Base-by-base conservation (phyloP, 2,329 filamentous ascomycete species). In the Colletotrichum lindemuthianum region DNA sequence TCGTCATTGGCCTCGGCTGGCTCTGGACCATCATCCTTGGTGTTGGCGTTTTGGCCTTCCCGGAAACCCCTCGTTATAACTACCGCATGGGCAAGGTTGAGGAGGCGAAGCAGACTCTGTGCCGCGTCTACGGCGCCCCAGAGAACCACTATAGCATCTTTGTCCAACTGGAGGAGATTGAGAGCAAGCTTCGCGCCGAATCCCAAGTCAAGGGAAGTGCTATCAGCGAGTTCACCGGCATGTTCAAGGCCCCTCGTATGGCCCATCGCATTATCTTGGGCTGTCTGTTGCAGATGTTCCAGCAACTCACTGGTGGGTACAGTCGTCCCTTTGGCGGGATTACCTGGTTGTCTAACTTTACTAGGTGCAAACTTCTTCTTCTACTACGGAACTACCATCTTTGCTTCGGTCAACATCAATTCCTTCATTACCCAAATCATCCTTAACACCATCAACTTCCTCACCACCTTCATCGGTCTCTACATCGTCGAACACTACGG, bases 401-500 rank as follows among this genome's bases (percentile, higher is more conserved):
- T 83, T 65, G 67, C 55, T 6, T 81, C 80, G 0, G 81, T 83
- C 8, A 72, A 74, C 3, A 82, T 83, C 64, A 84, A 89, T 76
- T 86, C 85, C 33, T 91, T 87, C 71, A 81, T 89, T 55, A 90
- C 88, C 1, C 87, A 89, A 67, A 89, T 91, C 69, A 90, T 91
- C 61, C 81, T 90, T 36, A 85, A 85, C 68, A 85, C 82, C 3
- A 89, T 92, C 69, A 92, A 92, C 71, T 89, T 91, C 10, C 78
- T 81, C 55, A 86, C 86, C 66, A 92, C 90, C 7, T 88, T 92
- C 68, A 82, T 86, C 32, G 89, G 89, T 58, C 79, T 92, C n/a
- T 91, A 88, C 71, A 79, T 91, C n/a, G 86, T 91, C 12, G 88
- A 91, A 73, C 83, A 88, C 65, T 88, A 84, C 50, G 89, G 89